Evolutionary conservation across 768 basidiomycete species (phyloP).

Genomic region (Xanthoconium purpureum): DNA sequence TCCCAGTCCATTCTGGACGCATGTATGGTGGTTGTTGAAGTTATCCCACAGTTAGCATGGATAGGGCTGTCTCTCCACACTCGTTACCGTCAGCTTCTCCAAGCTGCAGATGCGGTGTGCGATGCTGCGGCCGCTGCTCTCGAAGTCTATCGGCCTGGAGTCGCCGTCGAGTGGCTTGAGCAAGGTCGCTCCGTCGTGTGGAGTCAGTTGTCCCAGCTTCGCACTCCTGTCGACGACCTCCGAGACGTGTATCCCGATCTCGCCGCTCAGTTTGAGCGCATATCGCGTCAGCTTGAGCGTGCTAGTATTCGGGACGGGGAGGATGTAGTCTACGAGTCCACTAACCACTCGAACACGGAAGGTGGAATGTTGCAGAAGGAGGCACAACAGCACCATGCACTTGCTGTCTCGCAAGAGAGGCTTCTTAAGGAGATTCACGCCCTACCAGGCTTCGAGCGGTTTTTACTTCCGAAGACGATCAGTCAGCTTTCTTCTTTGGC

Average conservation of each 20-base stretch:
- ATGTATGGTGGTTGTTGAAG: constrained; percentile 10
- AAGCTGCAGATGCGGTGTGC: constrained; percentile 7
- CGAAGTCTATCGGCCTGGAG: not conserved
- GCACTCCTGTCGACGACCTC: not conserved
- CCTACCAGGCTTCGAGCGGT: not conserved
- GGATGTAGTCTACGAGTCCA: not conserved
- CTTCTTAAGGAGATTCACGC: not conserved
- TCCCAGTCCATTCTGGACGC: constrained; percentile 5
- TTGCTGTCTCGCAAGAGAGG: not conserved
- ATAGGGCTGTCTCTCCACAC: constrained; percentile 10
- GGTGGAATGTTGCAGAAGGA: not conserved
- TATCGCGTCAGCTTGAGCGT: not conserved
- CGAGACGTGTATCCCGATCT: not conserved
- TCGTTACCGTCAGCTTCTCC: constrained; percentile 12
- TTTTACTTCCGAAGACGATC: not conserved
- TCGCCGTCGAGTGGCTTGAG: constrained; percentile 4
- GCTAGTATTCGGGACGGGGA: not conserved
- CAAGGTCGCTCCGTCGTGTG: constrained; percentile 1
- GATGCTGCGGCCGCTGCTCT: constrained; percentile 8
- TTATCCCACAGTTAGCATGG: constrained; percentile 11
- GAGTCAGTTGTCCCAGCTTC: not conserved
- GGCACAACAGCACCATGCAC: not conserved
- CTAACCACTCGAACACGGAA: too few species aligned
- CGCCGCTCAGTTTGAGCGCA: not conserved
- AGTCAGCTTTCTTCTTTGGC: not conserved